Evolutionary conservation across 768 basidiomycete species (phyloP), one percentile per base, ranked within the genome.

Genomic region (Lactifluus hygrophoroides): DNA sequence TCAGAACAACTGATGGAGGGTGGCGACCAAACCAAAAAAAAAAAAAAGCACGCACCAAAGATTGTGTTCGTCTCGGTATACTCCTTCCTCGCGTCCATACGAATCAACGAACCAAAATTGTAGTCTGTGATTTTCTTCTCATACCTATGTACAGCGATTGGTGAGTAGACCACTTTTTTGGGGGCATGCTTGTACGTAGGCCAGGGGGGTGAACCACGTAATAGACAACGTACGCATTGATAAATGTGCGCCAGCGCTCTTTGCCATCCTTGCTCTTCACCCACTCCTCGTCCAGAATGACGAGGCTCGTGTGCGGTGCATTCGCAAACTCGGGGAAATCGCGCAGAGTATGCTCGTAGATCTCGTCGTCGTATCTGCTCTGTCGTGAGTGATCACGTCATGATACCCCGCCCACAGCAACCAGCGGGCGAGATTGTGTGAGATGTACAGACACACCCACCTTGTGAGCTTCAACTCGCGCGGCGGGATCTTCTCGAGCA

Each of bases 21-120:
- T n/a, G 16, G 21, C n/a, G n/a, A n/a, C 17, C 17, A 52, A 44
- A 32, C 32, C 32, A 32, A 32, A 32, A 10, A 10, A 38, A 23
- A 14, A 21, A 11, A 5, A 27, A 14, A 56, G 52, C 27, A 69
- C 80, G 19, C 68, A 89, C 94, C 94, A 68, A 99, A 94, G 63
- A 97, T 95, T 6, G 93, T 90, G 74, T 98, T 99, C 32, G 77
- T 80, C 76, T 98, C 88, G 11, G 81, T 83, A 71, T 98, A 99
- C 69, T 94, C 92, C 56, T 81, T 77, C 48, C 74, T 76, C 37
- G 86, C 80, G 67, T 96, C 82, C 47, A 81, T 85, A 51, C 96
- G 82, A 63, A 99, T 87, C 64, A 99, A 76, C 2, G 91, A 97
- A 19, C 96, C 96, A 73, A 97, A 97, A 78, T 98, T 98, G 74